phyloP scores from a whole-genome alignment of 345 rosid genomes.

The Chamaenerion angustifolium region DNA sequence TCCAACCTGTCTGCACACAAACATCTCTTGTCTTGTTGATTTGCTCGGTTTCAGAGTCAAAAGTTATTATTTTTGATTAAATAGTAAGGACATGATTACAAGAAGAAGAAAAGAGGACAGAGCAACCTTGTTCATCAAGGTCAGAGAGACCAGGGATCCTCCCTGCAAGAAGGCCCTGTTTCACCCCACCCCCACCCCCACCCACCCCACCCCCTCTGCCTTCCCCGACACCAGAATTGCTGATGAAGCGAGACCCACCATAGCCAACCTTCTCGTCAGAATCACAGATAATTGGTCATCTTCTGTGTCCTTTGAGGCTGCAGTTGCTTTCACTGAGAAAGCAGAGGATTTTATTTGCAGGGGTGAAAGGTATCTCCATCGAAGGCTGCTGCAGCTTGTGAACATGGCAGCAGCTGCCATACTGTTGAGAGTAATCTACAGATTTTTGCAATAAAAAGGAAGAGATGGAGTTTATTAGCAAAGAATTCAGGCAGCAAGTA shows the following conservation, averaged over 20 bases:
- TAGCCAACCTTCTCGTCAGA: constrained; percentile 40
- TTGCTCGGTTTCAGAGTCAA: background rate
- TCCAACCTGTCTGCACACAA: constrained; percentile 91
- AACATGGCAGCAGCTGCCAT: constrained; percentile 28
- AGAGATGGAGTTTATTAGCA: too few species aligned
- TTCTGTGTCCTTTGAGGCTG: constrained; percentile 9
- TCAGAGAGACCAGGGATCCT: constrained; percentile 87
- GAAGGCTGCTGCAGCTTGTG: constrained; percentile 20
- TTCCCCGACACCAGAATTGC: constrained; percentile 34
- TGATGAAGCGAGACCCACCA: constrained; percentile 29
- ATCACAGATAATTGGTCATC: constrained; percentile 11
- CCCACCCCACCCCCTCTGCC: constrained; percentile 46
- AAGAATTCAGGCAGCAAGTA: constrained; percentile 53
- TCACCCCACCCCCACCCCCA: too few species aligned
- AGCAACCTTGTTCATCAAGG: constrained; percentile 75
- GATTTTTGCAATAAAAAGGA: too few species aligned
- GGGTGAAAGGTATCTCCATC: constrained; percentile 15
- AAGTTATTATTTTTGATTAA: background rate
- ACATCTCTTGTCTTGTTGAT: background rate
- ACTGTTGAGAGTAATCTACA: too few species aligned
- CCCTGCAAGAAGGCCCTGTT: constrained; percentile 85
- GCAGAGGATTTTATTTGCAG: constrained; percentile 1
- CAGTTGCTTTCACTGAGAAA: constrained; percentile 9
- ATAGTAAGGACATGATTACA: background rate
- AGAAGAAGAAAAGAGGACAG: background rate